A percentile compares a stretch with the other conserved stretches of the same genome.
These are phyloP conservation scores for Stagonosporopsis vannaccii DNA, from an alignment of 2,329 filamentous ascomycete genomes.

Conservation along the genomic window DNA sequence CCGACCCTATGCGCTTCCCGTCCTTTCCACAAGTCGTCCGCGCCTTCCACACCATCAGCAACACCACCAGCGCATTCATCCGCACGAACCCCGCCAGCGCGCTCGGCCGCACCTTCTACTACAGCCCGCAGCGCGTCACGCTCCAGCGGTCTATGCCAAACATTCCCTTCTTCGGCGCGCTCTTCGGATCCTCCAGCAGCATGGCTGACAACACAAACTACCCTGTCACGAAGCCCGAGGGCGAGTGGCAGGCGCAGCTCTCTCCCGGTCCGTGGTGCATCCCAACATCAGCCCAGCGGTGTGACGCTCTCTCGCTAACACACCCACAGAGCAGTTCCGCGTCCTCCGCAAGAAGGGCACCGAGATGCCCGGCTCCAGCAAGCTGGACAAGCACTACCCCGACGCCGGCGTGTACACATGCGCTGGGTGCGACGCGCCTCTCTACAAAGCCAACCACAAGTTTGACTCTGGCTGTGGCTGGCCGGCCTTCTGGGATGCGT, in stretches of 20 bases:
- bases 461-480: conserved; percentile 97
- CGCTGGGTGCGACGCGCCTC: conserved; percentile 82
- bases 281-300: background rate
- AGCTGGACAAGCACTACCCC: conserved; percentile 87
- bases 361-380: conserved; percentile 78
- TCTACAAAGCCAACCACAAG: conserved; percentile 94
- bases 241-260: conserved; percentile 90
- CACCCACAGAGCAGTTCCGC: conserved; percentile 83
- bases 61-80: conserved; percentile 49
- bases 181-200: conserved; percentile 70
- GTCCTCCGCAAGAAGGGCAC: conserved; percentile 92
- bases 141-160: conserved; percentile 69
- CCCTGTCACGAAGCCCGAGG: conserved; percentile 79
- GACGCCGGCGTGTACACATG: conserved; percentile 82
- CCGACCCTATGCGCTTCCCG: conserved; percentile 57
- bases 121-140: conserved; percentile 36
- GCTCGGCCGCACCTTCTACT: conserved; percentile 43
- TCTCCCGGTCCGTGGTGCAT: conserved; percentile 64
- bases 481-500: conserved; percentile 96
- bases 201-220: conserved; percentile 68
- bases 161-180: conserved; percentile 77
- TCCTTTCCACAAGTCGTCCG: conserved; percentile 57
- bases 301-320: conserved; percentile 9
- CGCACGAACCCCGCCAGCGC: conserved; percentile 46
- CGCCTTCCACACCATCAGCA: conserved; percentile 56